Base-by-base conservation (phyloP, 805 yeast genomes). In the Hanseniaspora occidentalis region DNA sequence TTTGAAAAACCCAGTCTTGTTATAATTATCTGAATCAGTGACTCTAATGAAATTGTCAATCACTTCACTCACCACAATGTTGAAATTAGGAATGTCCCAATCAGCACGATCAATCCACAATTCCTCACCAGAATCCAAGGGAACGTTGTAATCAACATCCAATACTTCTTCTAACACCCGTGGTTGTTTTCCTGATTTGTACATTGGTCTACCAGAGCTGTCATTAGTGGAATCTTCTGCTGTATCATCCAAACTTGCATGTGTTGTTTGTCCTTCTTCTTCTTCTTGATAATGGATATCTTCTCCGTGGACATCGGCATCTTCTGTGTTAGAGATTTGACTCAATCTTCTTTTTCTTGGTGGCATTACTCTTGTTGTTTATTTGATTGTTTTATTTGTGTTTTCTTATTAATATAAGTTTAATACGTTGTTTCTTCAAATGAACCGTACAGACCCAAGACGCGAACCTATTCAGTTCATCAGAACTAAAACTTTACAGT, bases 141-240 rank as follows among this genome's bases (percentile, higher is more conserved):
- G 56, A 11, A 37, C 47, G 10, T 45, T 43, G 36, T 56, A 56
- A 33, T 54, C 56, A 6, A 53, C 41, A 17, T 47, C 47, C 5
- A 47, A 52, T 6, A 18, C 31, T n/a, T n/a, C 23, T 7, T 16
- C 23, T 2, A 18, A 17, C 8, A 29, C 44, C 37, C 57, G 51
- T 9, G 63, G 63, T 23, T 51, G 56, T 40, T 60, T 60, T 11
- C 64, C 64, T 7, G 62, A 53, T 8, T 45, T 44, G 38, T 58
- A 55, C 37, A 49, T 52, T 3, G 50, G 42, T 13, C 7, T 35
- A 43, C 37, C 18, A 39, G 31, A 4, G 17, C 22, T 14, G 10
- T 31, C 37, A 34, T 7, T 17, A 7, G 14, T 27, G 20, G 5
- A 14, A 2, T 31, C 39, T n/a, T 38, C 40, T 24, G 21, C 29